These are phyloP conservation scores for Piloderma croceum DNA, from an alignment of 768 basidiomycete species.

Conservation along the genomic window DNA sequence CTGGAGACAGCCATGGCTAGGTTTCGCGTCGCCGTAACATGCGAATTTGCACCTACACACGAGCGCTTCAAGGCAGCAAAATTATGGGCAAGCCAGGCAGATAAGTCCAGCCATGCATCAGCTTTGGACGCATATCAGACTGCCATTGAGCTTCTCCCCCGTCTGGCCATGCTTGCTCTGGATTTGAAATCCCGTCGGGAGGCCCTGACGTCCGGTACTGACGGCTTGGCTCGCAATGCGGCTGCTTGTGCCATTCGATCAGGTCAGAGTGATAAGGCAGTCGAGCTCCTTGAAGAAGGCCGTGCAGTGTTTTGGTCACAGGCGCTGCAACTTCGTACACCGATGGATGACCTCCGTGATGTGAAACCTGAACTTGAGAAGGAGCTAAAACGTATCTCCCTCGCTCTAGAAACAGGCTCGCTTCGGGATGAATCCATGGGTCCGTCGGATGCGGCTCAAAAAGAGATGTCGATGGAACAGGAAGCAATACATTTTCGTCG, in stretches of 20 bases:
- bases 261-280: too few species aligned
- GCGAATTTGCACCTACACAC: conserved; percentile 3
- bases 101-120: conserved; percentile 21
- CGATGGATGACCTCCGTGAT: conserved; percentile 14
- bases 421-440: neutral
- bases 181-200: conserved; percentile 15
- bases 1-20: conserved; percentile 21
- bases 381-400: conserved; percentile 1
- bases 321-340: conserved; percentile 22
- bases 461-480: conserved; percentile 8
- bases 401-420: conserved; percentile 1
- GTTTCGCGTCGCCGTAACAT: conserved; percentile 16
- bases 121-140: conserved; percentile 25
- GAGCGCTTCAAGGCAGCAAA: too few species aligned
- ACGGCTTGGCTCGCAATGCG: conserved; percentile 18
- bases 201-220: conserved; percentile 10
- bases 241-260: too few species aligned
- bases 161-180: conserved; percentile 12
- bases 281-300: too few species aligned
- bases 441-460: neutral
- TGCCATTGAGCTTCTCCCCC: conserved; percentile 20
- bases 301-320: too few species aligned
- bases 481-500: conserved; percentile 14
- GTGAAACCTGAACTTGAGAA: conserved; percentile 16
- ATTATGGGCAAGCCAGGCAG: too few species aligned